A percentile compares a stretch with the other conserved stretches of the same genome.
These are phyloP conservation scores for Elymus sibiricus DNA, from an alignment of 176 grass and related monocot genomes.

Conservation along the genomic window DNA sequence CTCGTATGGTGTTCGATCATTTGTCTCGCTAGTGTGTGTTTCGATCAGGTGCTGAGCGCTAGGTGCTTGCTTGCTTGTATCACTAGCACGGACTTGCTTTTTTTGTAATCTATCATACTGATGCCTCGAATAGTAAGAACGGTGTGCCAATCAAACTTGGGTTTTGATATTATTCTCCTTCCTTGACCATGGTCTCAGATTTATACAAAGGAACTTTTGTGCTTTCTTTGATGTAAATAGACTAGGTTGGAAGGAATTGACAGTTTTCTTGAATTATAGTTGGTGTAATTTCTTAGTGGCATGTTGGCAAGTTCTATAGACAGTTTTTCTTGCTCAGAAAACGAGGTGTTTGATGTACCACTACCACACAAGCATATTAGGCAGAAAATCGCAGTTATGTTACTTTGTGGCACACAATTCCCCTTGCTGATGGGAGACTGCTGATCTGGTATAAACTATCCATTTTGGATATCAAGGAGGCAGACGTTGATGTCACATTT, in stretches of 20 bases:
- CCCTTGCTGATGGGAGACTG: not conserved
- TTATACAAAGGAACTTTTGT: not conserved
- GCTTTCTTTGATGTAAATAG: not conserved
- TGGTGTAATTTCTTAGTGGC: not conserved
- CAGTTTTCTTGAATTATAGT: not conserved
- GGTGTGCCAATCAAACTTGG: not conserved
- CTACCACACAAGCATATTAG: not conserved
- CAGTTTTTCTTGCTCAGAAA: not conserved
- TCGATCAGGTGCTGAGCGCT: not conserved
- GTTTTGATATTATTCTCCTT: not conserved
- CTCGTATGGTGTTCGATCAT: slow-evolving; percentile 14
- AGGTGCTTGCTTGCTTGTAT: slow-evolving; percentile 23
- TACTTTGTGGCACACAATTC: not conserved
- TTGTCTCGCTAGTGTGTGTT: not conserved
- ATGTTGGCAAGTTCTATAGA: not conserved
- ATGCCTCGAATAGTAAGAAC: not conserved
- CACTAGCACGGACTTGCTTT: not conserved
- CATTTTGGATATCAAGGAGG: not conserved
- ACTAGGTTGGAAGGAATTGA: not conserved
- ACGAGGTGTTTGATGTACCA: not conserved
- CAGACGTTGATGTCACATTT: not conserved
- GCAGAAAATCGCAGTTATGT: not conserved
- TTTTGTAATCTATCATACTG: not conserved
- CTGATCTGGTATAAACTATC: not conserved
- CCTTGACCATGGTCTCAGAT: not conserved